Conservation (phyloP, 352 stramenopile genomes). For the Plasmopara muralis region DNA sequence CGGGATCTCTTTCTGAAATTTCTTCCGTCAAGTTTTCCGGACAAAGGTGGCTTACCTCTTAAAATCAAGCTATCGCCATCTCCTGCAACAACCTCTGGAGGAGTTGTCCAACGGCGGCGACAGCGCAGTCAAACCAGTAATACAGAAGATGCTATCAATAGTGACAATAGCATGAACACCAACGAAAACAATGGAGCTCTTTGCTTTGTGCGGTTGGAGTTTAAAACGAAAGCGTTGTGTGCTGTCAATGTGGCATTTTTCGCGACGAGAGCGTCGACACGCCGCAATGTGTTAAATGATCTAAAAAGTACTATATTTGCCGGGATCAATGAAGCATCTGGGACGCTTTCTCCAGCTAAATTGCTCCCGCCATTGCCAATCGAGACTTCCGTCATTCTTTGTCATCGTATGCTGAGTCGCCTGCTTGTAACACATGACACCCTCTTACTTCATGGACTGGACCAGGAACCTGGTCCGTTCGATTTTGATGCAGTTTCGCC, state of each 20-base stretch:
- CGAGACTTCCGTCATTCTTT: constrained; percentile 32
- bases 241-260: constrained; percentile 85
- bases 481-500: constrained; percentile 28
- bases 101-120: constrained; percentile 31
- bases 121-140: constrained; percentile 31
- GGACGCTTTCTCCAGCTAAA: constrained; percentile 21
- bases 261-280: constrained; percentile 49
- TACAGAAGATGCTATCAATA: constrained; percentile 11
- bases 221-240: constrained; percentile 74
- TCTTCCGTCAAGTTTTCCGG: constrained; percentile 25
- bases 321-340: constrained; percentile 41
- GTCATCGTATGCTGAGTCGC: constrained; percentile 75
- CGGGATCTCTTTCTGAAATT: constrained; percentile 82
- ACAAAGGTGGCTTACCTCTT: constrained; percentile 21
- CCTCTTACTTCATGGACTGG: constrained; percentile 42
- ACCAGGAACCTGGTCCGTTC: constrained; percentile 26
- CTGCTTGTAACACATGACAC: constrained; percentile 73
- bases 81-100: constrained; percentile 14
- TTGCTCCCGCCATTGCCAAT: constrained; percentile 19
- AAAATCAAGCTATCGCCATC: constrained; percentile 19
- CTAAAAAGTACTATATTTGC: constrained; percentile 60
- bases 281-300: constrained; percentile 63
- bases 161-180: constrained; percentile 14
- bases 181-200: constrained; percentile 50
- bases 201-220: constrained; percentile 78